Base-by-base conservation (phyloP, 352 stramenopile genomes). In the Phytopythium delawarense region DNA sequence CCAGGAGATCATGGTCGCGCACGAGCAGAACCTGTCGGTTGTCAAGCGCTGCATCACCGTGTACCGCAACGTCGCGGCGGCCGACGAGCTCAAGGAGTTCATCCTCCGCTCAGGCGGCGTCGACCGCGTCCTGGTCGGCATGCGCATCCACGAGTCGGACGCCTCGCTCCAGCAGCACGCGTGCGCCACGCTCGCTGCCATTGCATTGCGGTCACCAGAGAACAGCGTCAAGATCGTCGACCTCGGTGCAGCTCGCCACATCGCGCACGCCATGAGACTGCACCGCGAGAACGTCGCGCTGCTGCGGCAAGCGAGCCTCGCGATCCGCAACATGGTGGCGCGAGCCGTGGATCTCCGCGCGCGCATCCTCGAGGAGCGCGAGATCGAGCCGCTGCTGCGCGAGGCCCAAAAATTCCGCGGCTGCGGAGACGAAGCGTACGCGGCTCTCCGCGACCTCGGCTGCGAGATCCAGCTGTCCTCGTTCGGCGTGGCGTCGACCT, bases 401-500 rank as follows among this genome's bases (percentile, higher is more conserved):
- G 64, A 80, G n/a, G 81, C 79, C 1, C 79, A 90, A 55, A 57
- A 78, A 34, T 81, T 83, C 59, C 81, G 79, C 20, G 79, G 72
- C 16, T 94, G 85, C 55, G 82, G 83, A 20, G 83, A 91, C 53
- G 82, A 91, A 72, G 85, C 82, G 12, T 94, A 94, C 54, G 85
- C 79, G 44, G 85, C 85, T 15, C 61, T 94, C 52, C 75, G 85
- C 0, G 85, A 94, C 49, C 63, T 94, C 8, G 81, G 81, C 11
- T 91, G 79, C 54, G 72, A 89, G 25, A 91, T 92, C 64, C 72
- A 80, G 51, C 65, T 92, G 23, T 83, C 81, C 12, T 73, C 72
- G 5, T 91, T 91, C 32, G 79, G 78, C 7, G 68, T 61, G 20
- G 62, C 51, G 15, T 63, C 70, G 0, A 65, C 40, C 0, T 61